Evolutionary conservation across 164 flowering plant genomes (phyloP).

Genomic region (Nelumbo lutea): DNA sequence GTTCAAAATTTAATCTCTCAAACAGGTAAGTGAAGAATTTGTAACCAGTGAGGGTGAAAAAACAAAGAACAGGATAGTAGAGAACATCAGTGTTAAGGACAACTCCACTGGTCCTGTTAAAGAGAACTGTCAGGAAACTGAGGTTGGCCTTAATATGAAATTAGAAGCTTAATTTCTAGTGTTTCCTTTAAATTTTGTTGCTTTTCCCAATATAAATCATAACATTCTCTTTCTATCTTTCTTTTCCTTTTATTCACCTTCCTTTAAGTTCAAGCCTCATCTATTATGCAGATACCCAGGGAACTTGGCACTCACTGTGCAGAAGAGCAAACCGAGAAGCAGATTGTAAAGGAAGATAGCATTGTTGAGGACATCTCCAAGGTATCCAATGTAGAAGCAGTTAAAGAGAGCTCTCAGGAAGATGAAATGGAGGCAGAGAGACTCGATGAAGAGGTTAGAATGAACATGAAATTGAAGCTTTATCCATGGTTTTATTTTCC

Average conservation of each 20-base stretch:
- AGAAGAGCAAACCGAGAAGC: conserved; percentile 7
- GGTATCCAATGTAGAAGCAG: conserved; percentile 1
- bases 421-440: conserved; percentile 8
- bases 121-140: background rate
- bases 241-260: background rate
- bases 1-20: background rate
- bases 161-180: background rate
- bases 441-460: conserved; percentile 18
- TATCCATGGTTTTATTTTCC: background rate
- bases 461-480: background rate
- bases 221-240: background rate
- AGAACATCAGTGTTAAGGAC: background rate
- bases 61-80: background rate
- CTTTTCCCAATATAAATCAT: background rate
- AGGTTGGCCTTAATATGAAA: conserved; percentile 3
- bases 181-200: background rate
- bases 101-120: background rate
- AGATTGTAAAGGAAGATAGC: background rate
- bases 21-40: background rate
- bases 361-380: background rate
- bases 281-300: background rate
- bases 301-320: background rate
- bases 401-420: conserved; percentile 15
- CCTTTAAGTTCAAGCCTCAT: background rate
- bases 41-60: background rate